Conservation (phyloP, 176 grass and related monocot species). For the Juncus inflexus region DNA sequence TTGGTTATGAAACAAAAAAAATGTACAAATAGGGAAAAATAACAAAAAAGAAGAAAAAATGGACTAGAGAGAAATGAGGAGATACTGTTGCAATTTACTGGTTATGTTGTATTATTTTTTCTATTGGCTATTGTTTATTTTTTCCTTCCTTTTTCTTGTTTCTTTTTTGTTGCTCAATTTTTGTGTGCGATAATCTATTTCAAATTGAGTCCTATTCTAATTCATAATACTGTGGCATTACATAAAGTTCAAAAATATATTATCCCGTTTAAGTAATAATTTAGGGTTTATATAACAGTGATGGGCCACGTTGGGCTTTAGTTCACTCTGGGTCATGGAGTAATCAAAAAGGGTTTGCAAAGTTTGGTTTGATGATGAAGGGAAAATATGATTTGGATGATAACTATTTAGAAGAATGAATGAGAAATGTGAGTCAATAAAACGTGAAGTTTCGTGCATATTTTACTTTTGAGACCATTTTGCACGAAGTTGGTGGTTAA, state of each 20-base stretch:
- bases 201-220: not conserved
- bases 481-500: no score
- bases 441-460: no score
- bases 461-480: no score
- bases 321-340: no score
- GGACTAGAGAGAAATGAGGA: constrained; percentile 4
- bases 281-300: no score
- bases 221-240: not conserved
- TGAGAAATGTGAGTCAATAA: no score
- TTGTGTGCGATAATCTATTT: not conserved
- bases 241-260: not conserved
- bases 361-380: not conserved
- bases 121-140: not conserved
- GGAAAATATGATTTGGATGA: not conserved
- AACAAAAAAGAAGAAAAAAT: constrained; percentile 26
- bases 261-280: no score
- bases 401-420: no score
- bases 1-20: constrained; percentile 12
- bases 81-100: constrained; percentile 8
- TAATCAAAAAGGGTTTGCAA: no score
- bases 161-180: not conserved
- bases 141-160: not conserved
- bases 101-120: constrained; percentile 15
- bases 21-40: constrained; percentile 6
- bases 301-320: no score